Percentiles rank a stretch among this genome's conserved stretches.
Evolutionary conservation across 768 basidiomycete species (phyloP).

Genomic region (Leccinum disarticulatum): DNA sequence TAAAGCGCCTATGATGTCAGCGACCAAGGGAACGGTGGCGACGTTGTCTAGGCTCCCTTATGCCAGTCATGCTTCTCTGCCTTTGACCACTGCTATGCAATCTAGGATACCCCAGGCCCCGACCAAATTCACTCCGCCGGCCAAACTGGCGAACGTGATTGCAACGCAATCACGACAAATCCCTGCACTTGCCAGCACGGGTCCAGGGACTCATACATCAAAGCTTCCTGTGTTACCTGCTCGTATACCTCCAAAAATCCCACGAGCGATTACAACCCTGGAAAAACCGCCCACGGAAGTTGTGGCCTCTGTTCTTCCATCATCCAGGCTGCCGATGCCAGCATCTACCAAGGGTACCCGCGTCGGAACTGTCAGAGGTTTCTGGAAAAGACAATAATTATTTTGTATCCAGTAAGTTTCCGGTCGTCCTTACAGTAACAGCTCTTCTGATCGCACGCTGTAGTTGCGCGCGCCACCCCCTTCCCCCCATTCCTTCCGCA

Average conservation of each 20-base stretch:
- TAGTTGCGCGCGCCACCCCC: constrained; percentile 2
- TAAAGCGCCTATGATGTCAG: constrained; percentile 14
- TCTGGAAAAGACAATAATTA: constrained; percentile 30
- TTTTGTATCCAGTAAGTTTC: constrained; percentile 9
- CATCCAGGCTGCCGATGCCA: constrained; percentile 28
- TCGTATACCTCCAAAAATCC: constrained; percentile 11
- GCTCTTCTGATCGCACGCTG: neutral
- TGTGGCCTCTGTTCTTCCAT: neutral
- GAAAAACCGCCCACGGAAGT: constrained; percentile 10
- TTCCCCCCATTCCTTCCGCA: neutral
- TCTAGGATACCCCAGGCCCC: constrained; percentile 26
- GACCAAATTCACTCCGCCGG: constrained; percentile 29
- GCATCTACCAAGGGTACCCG: constrained; percentile 22
- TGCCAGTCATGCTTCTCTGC: neutral
- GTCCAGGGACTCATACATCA: constrained; percentile 11
- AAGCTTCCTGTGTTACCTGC: constrained; percentile 24
- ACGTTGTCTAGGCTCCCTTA: constrained; percentile 19
- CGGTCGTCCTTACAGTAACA: neutral
- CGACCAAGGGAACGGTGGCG: neutral
- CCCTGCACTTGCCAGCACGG: neutral
- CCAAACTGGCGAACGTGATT: constrained; percentile 31
- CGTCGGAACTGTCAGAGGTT: constrained; percentile 30
- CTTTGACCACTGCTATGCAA: constrained; percentile 5
- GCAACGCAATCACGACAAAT: constrained; percentile 23
- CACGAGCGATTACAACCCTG: constrained; percentile 1